Evolutionary conservation across 495 filamentous ascomycete genomes (phyloP), one percentile per base, ranked within the genome.

Genomic region (Staphylotrichum longicolle): DNA sequence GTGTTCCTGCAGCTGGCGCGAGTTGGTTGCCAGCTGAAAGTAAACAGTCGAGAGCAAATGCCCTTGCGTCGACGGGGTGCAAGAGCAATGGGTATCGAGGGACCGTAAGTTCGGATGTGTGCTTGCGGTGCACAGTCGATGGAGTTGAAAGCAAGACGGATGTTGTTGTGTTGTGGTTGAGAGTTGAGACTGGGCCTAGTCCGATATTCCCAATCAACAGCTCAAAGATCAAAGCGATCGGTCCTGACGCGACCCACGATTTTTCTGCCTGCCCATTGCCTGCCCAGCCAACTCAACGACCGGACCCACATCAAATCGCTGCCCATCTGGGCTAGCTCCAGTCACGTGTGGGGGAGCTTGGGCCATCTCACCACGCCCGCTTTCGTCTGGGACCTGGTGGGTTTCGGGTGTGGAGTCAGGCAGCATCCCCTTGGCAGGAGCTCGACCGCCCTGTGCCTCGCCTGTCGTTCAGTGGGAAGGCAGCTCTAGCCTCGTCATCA

Each of bases 401-500:
- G 50, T 46, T 34, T 33, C 20, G 15, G 32, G 37, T 39, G 63
- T 65, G 63, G 63, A 65, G 63, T 60, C 63, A 65, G 63, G 63
- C 63, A 65, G 59, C 63, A 58, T 32, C 58, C 65, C 52, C 41
- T 61, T 62, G 56, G 61, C 65, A 27, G 41, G 34, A 48, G 51
- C 47, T 55, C 40, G 41, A 46, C 54, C 54, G 58, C 63, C 59
- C 52, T 60, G 53, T 61, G 41, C 34, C 54, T 56, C 48, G 54
- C 61, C 66, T 60, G 41, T 46, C 12, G 41, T 53, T 52, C 42
- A 53, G 37, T 30, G 53, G 61, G 60, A 74, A 73, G 72, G 72
- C 73, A 74, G 67, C 72, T 66, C 58, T 66, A 69, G 72, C 72
- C 70, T 74, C 72, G 72, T 75, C 73, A 75, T 74, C 73, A 70